Evolutionary conservation across 768 basidiomycete species (phyloP), one percentile per base, ranked within the genome.

Genomic region (Suillus plorans): DNA sequence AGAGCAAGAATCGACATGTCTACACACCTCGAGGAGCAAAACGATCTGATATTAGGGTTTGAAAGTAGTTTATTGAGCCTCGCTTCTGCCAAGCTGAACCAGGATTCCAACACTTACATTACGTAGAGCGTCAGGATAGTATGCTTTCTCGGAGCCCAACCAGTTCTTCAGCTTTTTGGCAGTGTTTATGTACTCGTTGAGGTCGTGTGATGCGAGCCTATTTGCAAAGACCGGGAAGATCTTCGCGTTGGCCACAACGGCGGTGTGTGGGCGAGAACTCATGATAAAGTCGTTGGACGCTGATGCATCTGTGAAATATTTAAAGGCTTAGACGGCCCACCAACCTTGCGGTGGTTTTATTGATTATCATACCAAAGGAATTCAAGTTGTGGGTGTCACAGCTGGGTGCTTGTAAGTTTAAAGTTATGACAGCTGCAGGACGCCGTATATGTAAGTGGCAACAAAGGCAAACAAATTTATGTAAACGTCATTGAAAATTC

Each of bases 51-150:
- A 52, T 41, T 36, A 25, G 49, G 60, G 12, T 34, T 53, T 5
- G n/a, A 67, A 37, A 63, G 64, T 34, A 37, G 49, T 20, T 31
- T 58, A 39, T 61, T 69, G 28, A 66, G 60, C 41, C 20, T 13
- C 37, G 1, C 22, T 18, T 41, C 22, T 16, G 36, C 34, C 28
- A 45, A 67, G 5, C n/a, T 64, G 45, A 5, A 8, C 5, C 6
- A 37, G 44, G 8, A 69, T 76, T 13, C 5, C 4, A 31, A 49
- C 9, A 69, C 76, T 65, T 64, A 85, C 86, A 74, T 83, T 80
- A 53, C 78, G 80, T 42, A 84, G 80, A 50, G 85, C 86, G 39
- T 66, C 76, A 1, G 71, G 56, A 69, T 88, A 88, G 68, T 87
- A 87, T 1, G 86, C 86, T 67, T 80, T 81, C 49, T 79, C 76